Evolutionary conservation across 148 eudicot genomes (phyloP), one percentile per base, ranked within the genome.

Genomic region (Heliamphora exappendiculata): DNA sequence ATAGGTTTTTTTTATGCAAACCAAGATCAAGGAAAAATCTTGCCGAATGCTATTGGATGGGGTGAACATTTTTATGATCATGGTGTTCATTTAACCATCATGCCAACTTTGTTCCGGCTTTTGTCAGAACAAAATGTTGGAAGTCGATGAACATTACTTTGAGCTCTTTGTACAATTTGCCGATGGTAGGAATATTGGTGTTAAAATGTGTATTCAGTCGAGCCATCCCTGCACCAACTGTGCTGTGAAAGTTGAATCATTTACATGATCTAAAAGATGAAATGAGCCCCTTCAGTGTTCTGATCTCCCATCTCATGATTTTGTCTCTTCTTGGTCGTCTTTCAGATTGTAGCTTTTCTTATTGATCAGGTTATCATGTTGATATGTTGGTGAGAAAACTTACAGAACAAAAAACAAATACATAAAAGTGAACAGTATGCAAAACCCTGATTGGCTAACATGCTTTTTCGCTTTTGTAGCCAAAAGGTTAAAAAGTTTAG

Each of bases 121-220:
- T 49, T 26, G 58, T 63, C 20, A 72, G 75, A 54, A 53, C 54
- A 49, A 54, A n/a, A 78, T 71, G 3, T 34, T 24, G 12, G 60
- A 63, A 4, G 14, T 58, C 51, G 59, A 12, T 36, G 76, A 36
- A 29, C 70, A 31, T 73, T 79, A 45, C 31, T 59, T 44, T 73
- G 67, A 74, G 77, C 63, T 33, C 49, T 34, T 45, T 64, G 66
- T 79, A 49, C 54, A 65, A 24, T 31, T 51, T 53, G 76, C 44
- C 26, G 12, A 65, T 65, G 36, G 19, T 54, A 73, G 71, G 72
- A n/a, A 64, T 14, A 63, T 22, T 37, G 45, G 69, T 24, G 44
- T 41, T 29, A 44, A n/a, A 45, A 62, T 45, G 16, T 44, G 50
- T 42, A 75, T 45, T 31, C 54, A 13, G n/a, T 13, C 5, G 37